Percentiles rank a stretch among this genome's conserved stretches.
Conservation (phyloP, 768 basidiomycete species). For the Lactifluus volemus region DNA sequence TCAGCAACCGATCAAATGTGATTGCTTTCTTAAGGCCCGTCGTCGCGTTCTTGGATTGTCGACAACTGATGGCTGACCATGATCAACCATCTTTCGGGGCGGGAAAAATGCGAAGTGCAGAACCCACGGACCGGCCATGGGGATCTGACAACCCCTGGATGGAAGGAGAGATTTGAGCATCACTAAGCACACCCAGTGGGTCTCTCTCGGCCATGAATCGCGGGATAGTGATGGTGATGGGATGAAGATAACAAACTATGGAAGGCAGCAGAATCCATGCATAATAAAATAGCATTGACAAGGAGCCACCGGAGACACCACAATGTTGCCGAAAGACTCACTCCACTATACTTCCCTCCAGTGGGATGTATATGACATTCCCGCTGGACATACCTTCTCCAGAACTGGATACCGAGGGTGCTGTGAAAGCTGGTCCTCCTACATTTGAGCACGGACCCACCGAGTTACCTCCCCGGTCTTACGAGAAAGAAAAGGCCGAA, state of each 20-base stretch:
- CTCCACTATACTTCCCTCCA: conserved; percentile 17
- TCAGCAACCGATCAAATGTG: conserved; percentile 41
- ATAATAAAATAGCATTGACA: conserved; percentile 15
- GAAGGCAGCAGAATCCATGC: conserved; percentile 18
- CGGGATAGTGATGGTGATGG: conserved; percentile 1
- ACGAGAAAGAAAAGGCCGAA: background rate
- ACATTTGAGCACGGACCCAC: conserved; percentile 17
- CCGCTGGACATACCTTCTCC: conserved; percentile 17
- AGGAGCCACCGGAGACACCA: conserved; percentile 14
- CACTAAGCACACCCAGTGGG: conserved; percentile 19
- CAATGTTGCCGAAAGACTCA: conserved; percentile 18
- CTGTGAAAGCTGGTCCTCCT: conserved; percentile 8
- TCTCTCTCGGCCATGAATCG: conserved; percentile 7
- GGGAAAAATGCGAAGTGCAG: conserved; percentile 4
- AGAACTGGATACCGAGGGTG: conserved; percentile 2
- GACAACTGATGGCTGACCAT: conserved; percentile 12
- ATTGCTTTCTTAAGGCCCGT: conserved; percentile 41
- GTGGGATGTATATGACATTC: conserved; percentile 19
- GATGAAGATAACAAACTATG: conserved; percentile 14
- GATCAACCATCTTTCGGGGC: conserved; percentile 13
- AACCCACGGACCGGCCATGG: conserved; percentile 17
- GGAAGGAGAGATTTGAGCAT: conserved; percentile 17
- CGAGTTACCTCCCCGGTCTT: conserved; percentile 15
- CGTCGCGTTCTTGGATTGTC: conserved; percentile 14
- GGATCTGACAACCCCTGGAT: conserved; percentile 9